Base-by-base conservation (phyloP, 2,329 filamentous ascomycete species). In the Tothia fuscella region DNA sequence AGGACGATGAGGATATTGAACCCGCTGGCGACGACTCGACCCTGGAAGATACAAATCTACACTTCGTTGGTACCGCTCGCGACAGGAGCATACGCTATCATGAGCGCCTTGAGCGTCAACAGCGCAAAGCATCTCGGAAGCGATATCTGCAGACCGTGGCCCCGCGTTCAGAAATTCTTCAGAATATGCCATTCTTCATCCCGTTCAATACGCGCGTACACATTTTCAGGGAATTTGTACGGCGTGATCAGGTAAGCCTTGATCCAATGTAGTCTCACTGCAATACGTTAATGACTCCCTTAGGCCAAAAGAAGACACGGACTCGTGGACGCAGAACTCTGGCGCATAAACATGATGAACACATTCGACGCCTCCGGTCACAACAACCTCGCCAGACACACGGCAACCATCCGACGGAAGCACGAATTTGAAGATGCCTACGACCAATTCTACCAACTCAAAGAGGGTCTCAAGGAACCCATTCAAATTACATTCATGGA, bases 401-500 rank as follows among this genome's bases (percentile, higher is more conserved):
- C 84, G 50, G 89, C 86, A 9, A 77, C 77, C 41, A 89, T 98
- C 46, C 74, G 77, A 43, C 76, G 91, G 46, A 80, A 82, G 16
- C 72, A 76, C 37, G 72, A 93, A 4, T 95, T 96, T 54, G 72
- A 84, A 14, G 88, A 95, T 62, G 91, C 91, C 0, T 89, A 80
- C 55, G 67, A 80, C 3, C 74, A 87, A 42, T 95, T 95, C 53
- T 95, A 86, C 52, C 60, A 74, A 1, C 69, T 96, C 4, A 82
- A 82, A 0, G 82, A 89, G 12, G 80, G 79, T 1, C 63, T 98
- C 43, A 96, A 96, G 56, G 89, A 96, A 55, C 86, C 87, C 0
- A 94, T 98, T 26, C 86, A 93, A 55, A 96, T 98, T 53, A 91
- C 85, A 0, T 98, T 98, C 57, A 79, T 95, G 32, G 91, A 98